Evolutionary conservation across 129 eudicot species (phyloP).

Genomic region (Chrysanthemum seticuspe): DNA sequence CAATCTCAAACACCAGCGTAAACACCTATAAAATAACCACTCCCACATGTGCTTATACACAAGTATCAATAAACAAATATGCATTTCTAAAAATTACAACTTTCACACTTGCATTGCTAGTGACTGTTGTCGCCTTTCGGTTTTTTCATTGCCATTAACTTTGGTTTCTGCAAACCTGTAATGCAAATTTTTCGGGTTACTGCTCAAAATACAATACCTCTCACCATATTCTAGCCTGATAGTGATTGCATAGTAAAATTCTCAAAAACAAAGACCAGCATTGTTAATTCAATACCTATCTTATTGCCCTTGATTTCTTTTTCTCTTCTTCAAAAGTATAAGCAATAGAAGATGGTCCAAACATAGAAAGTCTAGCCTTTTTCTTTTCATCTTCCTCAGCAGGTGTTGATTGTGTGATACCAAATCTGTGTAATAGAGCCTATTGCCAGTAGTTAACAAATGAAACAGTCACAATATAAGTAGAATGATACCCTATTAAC

Average conservation of each 20-base stretch:
- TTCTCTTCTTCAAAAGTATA: slow-evolving; percentile 78
- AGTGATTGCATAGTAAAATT: neutral
- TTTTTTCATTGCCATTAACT: no score
- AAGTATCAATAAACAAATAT: no score
- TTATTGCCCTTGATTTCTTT: slow-evolving; percentile 89
- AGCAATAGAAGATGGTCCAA: slow-evolving; percentile 46
- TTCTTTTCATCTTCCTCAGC: slow-evolving; percentile 76
- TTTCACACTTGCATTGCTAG: no score
- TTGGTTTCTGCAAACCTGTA: no score
- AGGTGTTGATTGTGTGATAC: slow-evolving; percentile 46
- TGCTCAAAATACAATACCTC: no score
- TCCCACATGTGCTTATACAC: no score
- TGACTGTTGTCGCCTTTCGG: no score
- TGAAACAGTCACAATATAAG: neutral
- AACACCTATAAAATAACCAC: no score
- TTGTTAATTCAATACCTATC: slow-evolving; percentile 35
- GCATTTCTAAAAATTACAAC: no score
- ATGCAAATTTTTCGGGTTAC: no score
- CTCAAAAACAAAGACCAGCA: neutral
- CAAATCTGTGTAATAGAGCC: slow-evolving; percentile 51
- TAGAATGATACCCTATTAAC: neutral
- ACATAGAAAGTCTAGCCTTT: slow-evolving; percentile 93
- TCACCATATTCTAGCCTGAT: no score
- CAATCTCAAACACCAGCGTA: no score
- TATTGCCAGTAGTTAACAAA: neutral